A percentile compares a stretch with the other conserved stretches of the same genome.
phyloP scores from a whole-genome alignment of 345 rosid species.

The Dovyalis caffra region DNA sequence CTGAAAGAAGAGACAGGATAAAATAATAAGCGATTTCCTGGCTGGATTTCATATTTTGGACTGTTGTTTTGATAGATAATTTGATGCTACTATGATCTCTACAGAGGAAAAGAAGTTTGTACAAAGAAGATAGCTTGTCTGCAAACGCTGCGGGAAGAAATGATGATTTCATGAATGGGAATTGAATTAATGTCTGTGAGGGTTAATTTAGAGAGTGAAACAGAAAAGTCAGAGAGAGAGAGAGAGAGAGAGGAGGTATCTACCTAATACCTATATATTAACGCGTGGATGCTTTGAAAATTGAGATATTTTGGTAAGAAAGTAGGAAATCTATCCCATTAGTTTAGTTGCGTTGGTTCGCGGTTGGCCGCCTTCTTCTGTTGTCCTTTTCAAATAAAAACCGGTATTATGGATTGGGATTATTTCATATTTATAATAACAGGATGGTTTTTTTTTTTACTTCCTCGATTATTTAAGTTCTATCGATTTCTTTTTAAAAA shows the following conservation, averaged over 20 bases:
- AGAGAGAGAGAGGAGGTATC: not conserved
- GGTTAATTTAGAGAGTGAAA: not conserved
- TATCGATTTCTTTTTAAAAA: too few relatives aligned
- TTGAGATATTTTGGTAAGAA: slow-evolving; percentile 24
- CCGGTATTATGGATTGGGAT: not conserved
- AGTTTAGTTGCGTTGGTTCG: slow-evolving; percentile 16
- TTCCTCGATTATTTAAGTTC: too few relatives aligned
- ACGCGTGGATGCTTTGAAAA: slow-evolving; percentile 28
- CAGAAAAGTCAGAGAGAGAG: not conserved
- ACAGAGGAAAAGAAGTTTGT: not conserved
- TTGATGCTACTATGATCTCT: not conserved
- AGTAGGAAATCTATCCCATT: slow-evolving; percentile 15
- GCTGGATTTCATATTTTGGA: slow-evolving; percentile 32
- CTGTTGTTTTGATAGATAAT: not conserved
- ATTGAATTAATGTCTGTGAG: slow-evolving; percentile 7
- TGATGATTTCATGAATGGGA: not conserved
- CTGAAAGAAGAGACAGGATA: slow-evolving; percentile 46
- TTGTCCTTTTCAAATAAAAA: not conserved
- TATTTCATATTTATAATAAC: too few relatives aligned
- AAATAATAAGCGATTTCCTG: slow-evolving; percentile 49
- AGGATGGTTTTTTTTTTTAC: too few relatives aligned
- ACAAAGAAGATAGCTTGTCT: slow-evolving; percentile 1
- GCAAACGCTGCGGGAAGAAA: not conserved
- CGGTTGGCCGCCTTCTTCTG: slow-evolving; percentile 33
- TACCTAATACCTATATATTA: too few relatives aligned